These are phyloP conservation scores for Ophiognomonia clavigignenti-juglandacearum DNA, from an alignment of 2,329 filamentous ascomycete species.

Conservation along the genomic window DNA sequence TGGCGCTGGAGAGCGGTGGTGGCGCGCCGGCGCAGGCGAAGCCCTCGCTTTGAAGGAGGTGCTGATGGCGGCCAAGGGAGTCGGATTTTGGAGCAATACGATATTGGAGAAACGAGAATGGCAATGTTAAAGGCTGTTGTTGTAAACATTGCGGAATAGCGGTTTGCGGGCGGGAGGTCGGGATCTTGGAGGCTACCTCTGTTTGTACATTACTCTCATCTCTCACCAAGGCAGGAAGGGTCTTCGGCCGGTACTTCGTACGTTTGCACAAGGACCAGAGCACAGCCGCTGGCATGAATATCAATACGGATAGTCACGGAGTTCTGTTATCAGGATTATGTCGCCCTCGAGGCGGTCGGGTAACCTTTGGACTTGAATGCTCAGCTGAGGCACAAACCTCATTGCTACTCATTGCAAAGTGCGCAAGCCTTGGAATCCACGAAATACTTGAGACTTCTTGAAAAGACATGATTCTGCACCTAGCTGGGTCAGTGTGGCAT, in stretches of 20 bases:
- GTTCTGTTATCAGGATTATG: too few relatives aligned
- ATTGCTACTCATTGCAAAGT: too few relatives aligned
- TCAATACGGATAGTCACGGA: constrained; percentile 1
- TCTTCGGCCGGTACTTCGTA: background rate
- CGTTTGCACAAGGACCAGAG: constrained; percentile 5
- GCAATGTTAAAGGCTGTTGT: background rate
- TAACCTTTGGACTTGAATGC: too few relatives aligned
- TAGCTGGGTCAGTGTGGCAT: too few relatives aligned
- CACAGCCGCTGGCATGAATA: constrained; percentile 1
- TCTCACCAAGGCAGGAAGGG: background rate
- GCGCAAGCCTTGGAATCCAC: too few relatives aligned
- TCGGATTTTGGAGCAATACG: background rate
- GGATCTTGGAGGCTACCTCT: background rate
- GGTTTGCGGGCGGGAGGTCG: background rate
- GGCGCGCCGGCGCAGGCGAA: constrained; percentile 42
- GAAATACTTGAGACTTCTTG: too few relatives aligned
- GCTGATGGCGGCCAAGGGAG: background rate
- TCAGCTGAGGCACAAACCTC: too few relatives aligned
- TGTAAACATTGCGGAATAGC: background rate
- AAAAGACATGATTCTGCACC: too few relatives aligned
- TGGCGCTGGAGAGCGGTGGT: constrained; percentile 42
- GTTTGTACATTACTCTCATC: background rate
- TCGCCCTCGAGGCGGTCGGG: too few relatives aligned
- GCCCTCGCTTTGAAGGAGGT: constrained; percentile 41
- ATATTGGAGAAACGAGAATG: background rate